Evolutionary conservation across 1,139 yeast species (phyloP).

Genomic region (Zhuliangozyma blackwelliae): DNA sequence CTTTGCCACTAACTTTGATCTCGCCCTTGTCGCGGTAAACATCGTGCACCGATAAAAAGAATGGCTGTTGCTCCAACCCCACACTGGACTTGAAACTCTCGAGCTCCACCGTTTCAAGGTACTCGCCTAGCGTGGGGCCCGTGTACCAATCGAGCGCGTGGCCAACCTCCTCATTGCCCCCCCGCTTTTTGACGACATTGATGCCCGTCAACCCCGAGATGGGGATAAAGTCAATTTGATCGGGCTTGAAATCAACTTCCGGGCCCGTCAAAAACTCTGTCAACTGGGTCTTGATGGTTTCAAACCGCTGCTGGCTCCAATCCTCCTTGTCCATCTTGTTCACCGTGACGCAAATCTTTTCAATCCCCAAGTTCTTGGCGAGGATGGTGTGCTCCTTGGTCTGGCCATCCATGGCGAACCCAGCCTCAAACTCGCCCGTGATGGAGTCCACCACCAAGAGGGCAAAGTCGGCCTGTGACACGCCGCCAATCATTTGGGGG

Average conservation of each 20-base stretch:
- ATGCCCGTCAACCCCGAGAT: slow-evolving; percentile 82
- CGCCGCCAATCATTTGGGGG: slow-evolving; percentile 53
- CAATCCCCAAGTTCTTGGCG: slow-evolving; percentile 81
- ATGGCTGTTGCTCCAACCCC: slow-evolving; percentile 30
- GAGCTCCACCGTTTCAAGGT: slow-evolving; percentile 40
- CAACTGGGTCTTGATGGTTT: slow-evolving; percentile 57
- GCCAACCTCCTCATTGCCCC: slow-evolving; percentile 16
- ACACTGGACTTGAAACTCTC: slow-evolving; percentile 11
- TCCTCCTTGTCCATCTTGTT: slow-evolving; percentile 81
- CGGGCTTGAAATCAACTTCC: slow-evolving; percentile 54
- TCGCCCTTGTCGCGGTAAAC: slow-evolving; percentile 27
- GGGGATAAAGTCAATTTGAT: slow-evolving; percentile 67
- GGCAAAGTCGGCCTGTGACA: slow-evolving; percentile 62
- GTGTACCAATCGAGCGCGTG: slow-evolving; percentile 52
- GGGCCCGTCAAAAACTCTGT: slow-evolving; percentile 49
- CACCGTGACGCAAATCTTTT: slow-evolving; percentile 67
- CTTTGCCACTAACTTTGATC: slow-evolving; percentile 61
- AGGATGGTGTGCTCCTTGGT: slow-evolving; percentile 89
- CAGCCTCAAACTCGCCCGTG: slow-evolving; percentile 83
- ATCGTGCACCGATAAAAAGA: slow-evolving; percentile 51
- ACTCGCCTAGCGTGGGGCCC: slow-evolving; percentile 62
- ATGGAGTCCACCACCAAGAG: slow-evolving; percentile 74
- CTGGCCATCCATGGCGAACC: slow-evolving; percentile 84
- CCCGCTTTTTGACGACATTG: slow-evolving; percentile 54
- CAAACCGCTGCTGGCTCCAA: slow-evolving; percentile 67